A percentile compares a stretch with the other conserved stretches of the same genome.
phyloP scores from a whole-genome alignment of 345 rosid species.

The Mercurialis annua region DNA sequence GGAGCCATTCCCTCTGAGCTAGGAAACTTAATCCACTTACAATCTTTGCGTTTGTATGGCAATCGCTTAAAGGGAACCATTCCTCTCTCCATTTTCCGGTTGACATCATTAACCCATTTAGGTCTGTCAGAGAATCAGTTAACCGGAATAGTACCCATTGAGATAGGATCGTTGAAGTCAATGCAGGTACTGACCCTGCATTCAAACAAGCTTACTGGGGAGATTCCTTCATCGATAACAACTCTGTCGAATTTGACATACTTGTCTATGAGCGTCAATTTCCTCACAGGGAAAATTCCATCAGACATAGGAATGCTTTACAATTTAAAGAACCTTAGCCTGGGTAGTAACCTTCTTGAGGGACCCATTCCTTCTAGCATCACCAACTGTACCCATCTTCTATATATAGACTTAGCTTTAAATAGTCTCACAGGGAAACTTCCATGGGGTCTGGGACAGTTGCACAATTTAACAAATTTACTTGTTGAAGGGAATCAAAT shows the following conservation, averaged over 20 bases:
- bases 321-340: constrained; percentile 59
- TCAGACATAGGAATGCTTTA: constrained; percentile 53
- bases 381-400: constrained; percentile 60
- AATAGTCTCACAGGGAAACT: constrained; percentile 54
- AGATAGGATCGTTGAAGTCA: constrained; percentile 55
- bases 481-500: constrained; percentile 43
- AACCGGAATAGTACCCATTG: constrained; percentile 49
- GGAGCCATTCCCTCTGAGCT: constrained; percentile 68
- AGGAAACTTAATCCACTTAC: constrained; percentile 52
- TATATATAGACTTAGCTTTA: constrained; percentile 30
- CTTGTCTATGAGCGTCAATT: constrained; percentile 54
- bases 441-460: constrained; percentile 56
- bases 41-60: constrained; percentile 39
- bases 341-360: constrained; percentile 47
- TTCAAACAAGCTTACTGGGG: constrained; percentile 53
- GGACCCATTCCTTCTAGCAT: constrained; percentile 74
- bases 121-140: constrained; percentile 65
- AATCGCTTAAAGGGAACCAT: constrained; percentile 66
- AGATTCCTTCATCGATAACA: constrained; percentile 61
- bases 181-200: constrained; percentile 59
- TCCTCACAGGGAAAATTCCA: constrained; percentile 63
- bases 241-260: constrained; percentile 59
- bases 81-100: constrained; percentile 53
- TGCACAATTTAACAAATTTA: constrained; percentile 47
- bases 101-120: constrained; percentile 50